Evolutionary conservation across 2,329 filamentous ascomycete species (phyloP).

Genomic region (Fusarium floridanum): DNA sequence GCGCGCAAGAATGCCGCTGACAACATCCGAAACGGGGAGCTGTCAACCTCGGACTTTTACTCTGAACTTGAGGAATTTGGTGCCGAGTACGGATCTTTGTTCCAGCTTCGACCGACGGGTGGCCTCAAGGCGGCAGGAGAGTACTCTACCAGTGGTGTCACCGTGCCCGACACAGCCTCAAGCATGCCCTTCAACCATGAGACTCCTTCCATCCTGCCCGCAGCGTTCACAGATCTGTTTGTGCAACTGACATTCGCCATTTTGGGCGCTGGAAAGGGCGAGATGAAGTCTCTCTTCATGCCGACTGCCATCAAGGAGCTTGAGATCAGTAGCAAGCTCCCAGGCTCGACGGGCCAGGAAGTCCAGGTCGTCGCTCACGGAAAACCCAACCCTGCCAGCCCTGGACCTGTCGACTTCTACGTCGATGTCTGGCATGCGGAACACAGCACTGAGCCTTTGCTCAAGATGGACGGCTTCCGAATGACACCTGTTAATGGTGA

Average conservation of each 20-base stretch:
- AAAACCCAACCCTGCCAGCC: constrained; percentile 34
- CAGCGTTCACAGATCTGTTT: constrained; percentile 60
- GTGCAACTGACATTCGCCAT: constrained; percentile 57
- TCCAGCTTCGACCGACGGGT: constrained; percentile 28
- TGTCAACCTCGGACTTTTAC: constrained; percentile 43
- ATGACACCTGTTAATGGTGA: constrained; percentile 59
- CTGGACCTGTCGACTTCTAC: constrained; percentile 50
- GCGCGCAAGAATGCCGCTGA: constrained; percentile 23
- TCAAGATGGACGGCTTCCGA: constrained; percentile 53
- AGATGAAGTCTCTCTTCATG: constrained; percentile 54
- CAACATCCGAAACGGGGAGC: background rate
- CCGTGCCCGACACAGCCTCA: constrained; percentile 57
- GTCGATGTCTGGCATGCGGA: constrained; percentile 51
- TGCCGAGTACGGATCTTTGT: constrained; percentile 45
- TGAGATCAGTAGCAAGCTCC: constrained; percentile 44
- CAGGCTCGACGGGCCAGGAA: constrained; percentile 45
- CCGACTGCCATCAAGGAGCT: constrained; percentile 50
- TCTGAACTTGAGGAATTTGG: constrained; percentile 42
- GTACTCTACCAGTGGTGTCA: constrained; percentile 46
- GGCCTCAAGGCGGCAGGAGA: constrained; percentile 31
- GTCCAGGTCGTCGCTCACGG: constrained; percentile 47
- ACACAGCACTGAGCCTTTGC: constrained; percentile 45
- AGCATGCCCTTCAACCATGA: constrained; percentile 62
- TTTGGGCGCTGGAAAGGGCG: constrained; percentile 50
- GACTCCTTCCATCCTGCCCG: constrained; percentile 58